Evolutionary conservation across 192 early-diverging fungal genomes (phyloP).

Genomic region (Entomortierella lignicola): DNA sequence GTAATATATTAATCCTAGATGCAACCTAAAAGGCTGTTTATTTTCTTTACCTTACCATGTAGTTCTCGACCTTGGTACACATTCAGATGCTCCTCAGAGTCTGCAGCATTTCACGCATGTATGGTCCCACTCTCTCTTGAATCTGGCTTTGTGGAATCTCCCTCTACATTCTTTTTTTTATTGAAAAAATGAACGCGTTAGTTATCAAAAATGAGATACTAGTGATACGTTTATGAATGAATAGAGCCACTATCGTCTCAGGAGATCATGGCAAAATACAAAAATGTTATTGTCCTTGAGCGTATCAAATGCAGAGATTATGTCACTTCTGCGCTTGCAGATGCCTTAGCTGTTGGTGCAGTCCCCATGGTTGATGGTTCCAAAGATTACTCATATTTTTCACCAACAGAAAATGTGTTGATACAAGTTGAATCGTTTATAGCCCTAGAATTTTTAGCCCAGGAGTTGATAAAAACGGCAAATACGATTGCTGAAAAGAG

Average conservation of each 20-base stretch:
- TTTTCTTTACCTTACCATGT: no score
- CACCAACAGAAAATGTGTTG: constrained; percentile 12
- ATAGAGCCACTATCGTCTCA: constrained; percentile 10
- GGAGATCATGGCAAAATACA: constrained; percentile 35
- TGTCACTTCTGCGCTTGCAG: constrained; percentile 15
- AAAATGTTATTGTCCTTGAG: constrained; percentile 32
- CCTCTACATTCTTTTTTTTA: neutral
- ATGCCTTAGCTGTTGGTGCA: constrained; percentile 18
- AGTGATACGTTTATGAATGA: constrained; percentile 4
- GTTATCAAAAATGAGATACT: neutral
- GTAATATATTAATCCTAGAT: no score
- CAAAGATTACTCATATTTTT: constrained; percentile 22
- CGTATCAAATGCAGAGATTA: constrained; percentile 33
- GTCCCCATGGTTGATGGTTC: constrained; percentile 42
- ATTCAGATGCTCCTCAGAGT: no score
- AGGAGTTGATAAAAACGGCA: neutral
- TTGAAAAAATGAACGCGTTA: neutral
- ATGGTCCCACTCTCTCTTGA: constrained; percentile 19
- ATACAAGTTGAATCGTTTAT: constrained; percentile 14
- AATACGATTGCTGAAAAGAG: neutral
- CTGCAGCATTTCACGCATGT: constrained; percentile 13
- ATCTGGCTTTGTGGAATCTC: constrained; percentile 14
- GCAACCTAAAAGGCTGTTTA: no score
- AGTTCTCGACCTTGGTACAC: no score
- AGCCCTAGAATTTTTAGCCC: constrained; percentile 23